Evolutionary conservation across 1,284 basidiomycete genomes (phyloP).

Genomic region (Mycena sp.): DNA sequence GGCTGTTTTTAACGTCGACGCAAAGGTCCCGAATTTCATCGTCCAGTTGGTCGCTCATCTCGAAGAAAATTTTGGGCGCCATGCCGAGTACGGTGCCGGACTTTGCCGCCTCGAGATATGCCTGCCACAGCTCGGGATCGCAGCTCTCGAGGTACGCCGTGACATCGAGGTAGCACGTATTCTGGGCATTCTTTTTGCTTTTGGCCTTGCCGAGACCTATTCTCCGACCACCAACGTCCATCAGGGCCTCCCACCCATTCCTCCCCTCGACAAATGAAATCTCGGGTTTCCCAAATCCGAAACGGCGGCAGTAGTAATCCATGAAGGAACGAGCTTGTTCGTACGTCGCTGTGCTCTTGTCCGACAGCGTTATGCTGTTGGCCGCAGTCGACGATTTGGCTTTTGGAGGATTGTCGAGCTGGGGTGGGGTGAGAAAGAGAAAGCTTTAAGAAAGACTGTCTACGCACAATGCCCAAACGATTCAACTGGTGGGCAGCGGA

Average conservation of each 20-base stretch:
- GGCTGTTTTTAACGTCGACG: conserved; percentile 67
- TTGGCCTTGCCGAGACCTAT: conserved; percentile 75
- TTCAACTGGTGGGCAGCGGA: conserved; percentile 80
- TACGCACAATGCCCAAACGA: conserved; percentile 63
- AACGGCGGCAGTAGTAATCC: conserved; percentile 93
- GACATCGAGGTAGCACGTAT: conserved; percentile 89
- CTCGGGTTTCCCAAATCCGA: conserved; percentile 85
- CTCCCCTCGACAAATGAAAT: conserved; percentile 61
- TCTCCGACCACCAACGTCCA: conserved; percentile 80
- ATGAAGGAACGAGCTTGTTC: conserved; percentile 91
- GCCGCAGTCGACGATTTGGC: conserved; percentile 10
- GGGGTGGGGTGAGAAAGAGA: not conserved
- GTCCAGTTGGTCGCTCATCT: conserved; percentile 76
- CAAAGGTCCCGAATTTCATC: conserved; percentile 83
- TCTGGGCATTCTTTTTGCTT: conserved; percentile 83
- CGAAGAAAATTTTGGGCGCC: conserved; percentile 80
- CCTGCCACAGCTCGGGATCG: conserved; percentile 84
- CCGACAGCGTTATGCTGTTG: conserved; percentile 62
- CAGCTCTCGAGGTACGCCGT: conserved; percentile 88
- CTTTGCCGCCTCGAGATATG: conserved; percentile 71
- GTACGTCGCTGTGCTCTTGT: conserved; percentile 75
- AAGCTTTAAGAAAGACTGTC: not conserved
- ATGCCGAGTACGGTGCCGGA: conserved; percentile 77
- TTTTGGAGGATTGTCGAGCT: conserved; percentile 35
- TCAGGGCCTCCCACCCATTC: conserved; percentile 81